A percentile compares a stretch with the other conserved stretches of the same genome.
Evolutionary conservation across 169 alveolate genomes (phyloP).

Genomic region (Cryptosporidium tyzzeri): DNA sequence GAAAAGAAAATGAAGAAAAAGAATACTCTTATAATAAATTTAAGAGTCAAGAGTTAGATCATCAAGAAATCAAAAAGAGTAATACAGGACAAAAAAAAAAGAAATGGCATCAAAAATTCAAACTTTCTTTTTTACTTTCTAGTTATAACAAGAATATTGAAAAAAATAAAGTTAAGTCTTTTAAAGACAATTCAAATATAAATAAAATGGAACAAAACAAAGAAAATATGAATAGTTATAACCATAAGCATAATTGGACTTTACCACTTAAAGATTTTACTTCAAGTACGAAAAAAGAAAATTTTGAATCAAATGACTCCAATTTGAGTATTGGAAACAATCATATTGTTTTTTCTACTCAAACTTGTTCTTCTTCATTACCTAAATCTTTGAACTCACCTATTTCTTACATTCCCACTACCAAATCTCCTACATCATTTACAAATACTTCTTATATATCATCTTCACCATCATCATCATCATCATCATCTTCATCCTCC

Average conservation of each 20-base stretch:
- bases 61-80: background rate
- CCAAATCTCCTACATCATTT: background rate
- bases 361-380: background rate
- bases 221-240: too few species aligned
- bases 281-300: background rate
- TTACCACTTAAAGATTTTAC: background rate
- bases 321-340: background rate
- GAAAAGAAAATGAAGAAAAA: background rate
- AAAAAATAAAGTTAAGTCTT: background rate
- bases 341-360: background rate
- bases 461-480: background rate
- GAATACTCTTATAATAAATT: background rate
- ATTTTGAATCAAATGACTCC: background rate
- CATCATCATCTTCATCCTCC: background rate
- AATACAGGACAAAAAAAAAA: background rate
- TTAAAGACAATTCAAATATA: background rate
- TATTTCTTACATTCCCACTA: background rate
- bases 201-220: background rate
- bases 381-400: background rate
- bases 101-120: constrained; percentile 52
- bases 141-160: background rate
- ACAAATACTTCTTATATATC: background rate
- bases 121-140: background rate
- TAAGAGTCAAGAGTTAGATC: background rate
- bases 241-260: background rate